Evolutionary conservation across 2,329 filamentous ascomycete species (phyloP), one percentile per base, ranked within the genome.

Genomic region (Pezicula radicicola): DNA sequence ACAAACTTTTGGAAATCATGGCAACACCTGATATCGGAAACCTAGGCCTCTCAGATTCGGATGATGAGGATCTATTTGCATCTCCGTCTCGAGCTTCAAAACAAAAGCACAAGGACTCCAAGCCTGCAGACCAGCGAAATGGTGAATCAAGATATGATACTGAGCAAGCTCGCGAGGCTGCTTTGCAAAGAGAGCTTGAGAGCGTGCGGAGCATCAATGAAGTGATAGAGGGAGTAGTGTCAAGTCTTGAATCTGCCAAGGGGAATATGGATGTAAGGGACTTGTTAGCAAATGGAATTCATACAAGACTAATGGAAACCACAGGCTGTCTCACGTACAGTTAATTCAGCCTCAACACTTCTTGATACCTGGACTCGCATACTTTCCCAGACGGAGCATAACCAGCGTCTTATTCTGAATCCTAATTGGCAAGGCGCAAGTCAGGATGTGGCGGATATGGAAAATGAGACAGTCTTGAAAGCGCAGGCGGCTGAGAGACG

Each of bases 341-440:
- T 97, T 40, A 81, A 81, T 59, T 93, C 92, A 50, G 91, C 94
- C 3, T 95, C 92, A 13, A 89, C 88, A 1, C 81, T 99, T 13
- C 84, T 99, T 30, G 91, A 95, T 63, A 96, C 92, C 15, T 99
- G 93, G 93, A 96, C 91, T 8, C 86, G 91, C 48, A 97, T 99
- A 59, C 81, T 99, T 12, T 94, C 91, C 6, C 94, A 99, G 70
- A 97, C 94, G 4, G 94, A 99, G 71, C 94, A 99, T 72, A 97
- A 96, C 67, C 92, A 97, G 69, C 85, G 94, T 21, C 76, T 99
- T 47, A 87, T 99, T 42, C 78, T 97, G 43, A 88, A 96, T 65
- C 89, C 91, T 2, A 78, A 84, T 53, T 99, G 93, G 91, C 87
- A 93, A 66, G 94, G 94, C 51, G 89, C 92, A 27, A 89, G 84